Base-by-base conservation (phyloP, 371 early-diverging fungal species). In the Mucor saturninus region DNA sequence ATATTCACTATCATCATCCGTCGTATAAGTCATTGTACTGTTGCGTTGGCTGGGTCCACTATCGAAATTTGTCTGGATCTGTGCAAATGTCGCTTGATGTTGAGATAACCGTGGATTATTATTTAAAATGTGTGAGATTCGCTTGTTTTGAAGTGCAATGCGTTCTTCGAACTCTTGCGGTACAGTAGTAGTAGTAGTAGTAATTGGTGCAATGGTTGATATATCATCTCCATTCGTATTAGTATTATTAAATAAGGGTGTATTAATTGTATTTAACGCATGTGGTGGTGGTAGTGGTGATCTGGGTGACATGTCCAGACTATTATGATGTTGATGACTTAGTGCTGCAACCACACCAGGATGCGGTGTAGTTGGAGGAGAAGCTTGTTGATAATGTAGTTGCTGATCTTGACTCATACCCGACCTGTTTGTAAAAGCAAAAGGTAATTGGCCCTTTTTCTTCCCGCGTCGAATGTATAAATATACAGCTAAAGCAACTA, bases 21-120 rank as follows among this genome's bases (percentile, higher is more conserved):
- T 67, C 29, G 62, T 69, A 26, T 71, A 76, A 2, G 76, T 55
- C 69, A 73, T 4, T 67, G 52, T 5, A 73, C 68, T 40, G 74
- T 74, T 53, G 72, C 75, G 42, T 10, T 42, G 29, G 77, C 76
- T 21, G 69, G 35, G 35, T 4, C 35, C 35, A 8, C 35, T 35
- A 8, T 35, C 35, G 8, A 35, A 35, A 8, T 70, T 10, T 71
- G 75, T 13, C 55, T 73, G 40, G 53, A 56, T 42, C 15, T 53
- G 30, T 37, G 43, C 9, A 43, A 13, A n/a, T 53, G 4, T 14
- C 21, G 31, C 32, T 32, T 53, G 53, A 5, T 31, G 32, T 15
- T 61, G 55, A 13, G 62, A 61, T 42, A 62, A 32, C 11, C 63
- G 39, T 31, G 63, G 56, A 32, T 56, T 62, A 32, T 31, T 40